Conservation (phyloP, 176 grass and related monocot genomes). For the Echinochloa phyllopogon region DNA sequence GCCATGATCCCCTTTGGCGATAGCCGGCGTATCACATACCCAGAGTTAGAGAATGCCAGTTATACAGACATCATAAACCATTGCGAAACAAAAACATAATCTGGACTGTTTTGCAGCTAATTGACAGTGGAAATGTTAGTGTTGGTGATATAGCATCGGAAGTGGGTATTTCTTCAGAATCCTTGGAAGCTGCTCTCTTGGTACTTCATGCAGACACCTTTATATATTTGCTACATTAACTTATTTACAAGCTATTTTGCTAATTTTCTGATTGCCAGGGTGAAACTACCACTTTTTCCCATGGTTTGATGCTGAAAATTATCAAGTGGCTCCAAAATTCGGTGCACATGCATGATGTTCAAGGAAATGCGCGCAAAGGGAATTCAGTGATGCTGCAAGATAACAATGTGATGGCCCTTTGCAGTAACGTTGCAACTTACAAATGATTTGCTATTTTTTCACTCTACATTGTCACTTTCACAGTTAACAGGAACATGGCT, state of each 20-base stretch:
- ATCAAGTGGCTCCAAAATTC: slow-evolving; percentile 89
- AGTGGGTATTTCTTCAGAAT: slow-evolving; percentile 90
- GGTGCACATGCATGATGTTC: slow-evolving; percentile 48
- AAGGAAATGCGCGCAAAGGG: slow-evolving; percentile 45
- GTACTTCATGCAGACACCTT: slow-evolving; percentile 49
- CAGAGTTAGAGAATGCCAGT: not conserved
- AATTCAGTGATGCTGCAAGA: slow-evolving; percentile 44
- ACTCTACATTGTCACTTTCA: slow-evolving; percentile 13
- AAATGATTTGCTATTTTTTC: slow-evolving; percentile 15
- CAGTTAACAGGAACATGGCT: not conserved
- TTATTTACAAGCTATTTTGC: slow-evolving; percentile 42
- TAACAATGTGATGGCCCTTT: slow-evolving; percentile 41
- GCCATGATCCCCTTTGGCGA: slow-evolving; percentile 28
- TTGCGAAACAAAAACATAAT: slow-evolving; percentile 16
- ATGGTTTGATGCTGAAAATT: slow-evolving; percentile 94
- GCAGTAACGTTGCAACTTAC: slow-evolving; percentile 28
- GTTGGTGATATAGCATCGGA: slow-evolving; percentile 89
- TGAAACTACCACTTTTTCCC: slow-evolving; percentile 94
- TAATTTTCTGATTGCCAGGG: slow-evolving; percentile 69
- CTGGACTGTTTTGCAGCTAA: slow-evolving; percentile 60
- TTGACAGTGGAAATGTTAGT: slow-evolving; percentile 76
- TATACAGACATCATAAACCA: not conserved
- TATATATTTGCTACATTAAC: slow-evolving; percentile 39
- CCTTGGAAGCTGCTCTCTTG: slow-evolving; percentile 92
- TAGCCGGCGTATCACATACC: too few relatives aligned